Conservation (phyloP, 2,329 filamentous ascomycete species). For the Podosphaera leucotricha region DNA sequence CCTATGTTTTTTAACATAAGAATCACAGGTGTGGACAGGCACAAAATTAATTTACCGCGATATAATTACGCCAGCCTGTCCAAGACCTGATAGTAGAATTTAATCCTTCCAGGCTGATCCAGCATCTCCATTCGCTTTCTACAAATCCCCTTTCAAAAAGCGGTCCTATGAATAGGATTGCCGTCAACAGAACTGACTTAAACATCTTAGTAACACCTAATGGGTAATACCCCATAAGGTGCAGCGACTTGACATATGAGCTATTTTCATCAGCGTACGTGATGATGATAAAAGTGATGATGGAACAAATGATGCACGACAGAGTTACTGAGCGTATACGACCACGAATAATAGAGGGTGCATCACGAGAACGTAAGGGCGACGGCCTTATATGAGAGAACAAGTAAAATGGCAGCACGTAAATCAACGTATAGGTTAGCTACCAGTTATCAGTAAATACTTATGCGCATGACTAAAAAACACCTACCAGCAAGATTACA, state of each 20-base stretch:
- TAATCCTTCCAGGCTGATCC: conserved; percentile 31
- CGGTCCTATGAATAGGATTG: conserved; percentile 60
- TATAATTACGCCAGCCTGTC: conserved; percentile 66
- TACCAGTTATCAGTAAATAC: conserved; percentile 14
- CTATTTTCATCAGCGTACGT: conserved; percentile 27
- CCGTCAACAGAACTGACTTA: conserved; percentile 45
- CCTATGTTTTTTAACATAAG: conserved; percentile 19
- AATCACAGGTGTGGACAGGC: not conserved
- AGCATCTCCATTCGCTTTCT: conserved; percentile 44
- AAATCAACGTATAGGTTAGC: conserved; percentile 66
- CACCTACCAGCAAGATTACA: conserved; percentile 9
- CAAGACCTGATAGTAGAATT: conserved; percentile 43
- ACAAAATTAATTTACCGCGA: conserved; percentile 40
- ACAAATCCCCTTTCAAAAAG: conserved; percentile 59
- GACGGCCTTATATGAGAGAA: conserved; percentile 61
- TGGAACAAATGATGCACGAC: conserved; percentile 45
- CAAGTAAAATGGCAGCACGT: conserved; percentile 79
- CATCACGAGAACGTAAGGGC: conserved; percentile 56
- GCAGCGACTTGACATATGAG: conserved; percentile 31
- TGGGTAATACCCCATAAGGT: conserved; percentile 64
- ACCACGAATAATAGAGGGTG: conserved; percentile 68
- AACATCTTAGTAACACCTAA: conserved; percentile 38
- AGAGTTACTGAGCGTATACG: conserved; percentile 59
- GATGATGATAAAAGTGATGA: conserved; percentile 44
- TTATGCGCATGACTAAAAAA: not conserved